These are phyloP conservation scores for Salix viminalis DNA, from an alignment of 345 rosid species.

Conservation along the genomic window DNA sequence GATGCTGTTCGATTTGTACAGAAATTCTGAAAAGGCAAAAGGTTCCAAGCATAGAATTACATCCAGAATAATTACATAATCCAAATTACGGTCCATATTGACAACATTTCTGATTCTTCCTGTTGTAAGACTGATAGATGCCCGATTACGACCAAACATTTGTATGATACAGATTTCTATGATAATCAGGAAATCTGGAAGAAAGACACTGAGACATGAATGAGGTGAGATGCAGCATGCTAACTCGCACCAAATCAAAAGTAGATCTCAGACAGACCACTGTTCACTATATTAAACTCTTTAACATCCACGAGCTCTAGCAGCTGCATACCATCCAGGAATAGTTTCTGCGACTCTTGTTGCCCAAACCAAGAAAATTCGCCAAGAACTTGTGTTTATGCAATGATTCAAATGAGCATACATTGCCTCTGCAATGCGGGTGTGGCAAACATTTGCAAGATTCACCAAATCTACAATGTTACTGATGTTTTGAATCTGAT, in stretches of 20 bases:
- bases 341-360: not conserved
- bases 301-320: not conserved
- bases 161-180: not conserved
- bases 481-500: slow-evolving; percentile 15
- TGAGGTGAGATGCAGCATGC: not conserved
- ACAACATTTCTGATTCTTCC: not conserved
- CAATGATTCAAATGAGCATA: not conserved
- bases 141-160: not conserved
- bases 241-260: slow-evolving; percentile 3
- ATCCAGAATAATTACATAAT: not conserved
- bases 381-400: not conserved
- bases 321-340: not conserved
- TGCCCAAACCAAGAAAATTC: not conserved
- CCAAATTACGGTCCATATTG: not conserved
- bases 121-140: not conserved
- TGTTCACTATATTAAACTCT: not conserved
- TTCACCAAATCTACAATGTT: not conserved
- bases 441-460: not conserved
- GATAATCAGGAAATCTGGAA: not conserved
- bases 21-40: not conserved
- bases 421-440: not conserved
- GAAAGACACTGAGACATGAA: not conserved
- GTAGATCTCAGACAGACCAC: not conserved
- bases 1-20: not conserved
- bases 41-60: not conserved